Evolutionary conservation across 129 eudicot species (phyloP), one percentile per base, ranked within the genome.

Genomic region (Tanacetum coccineum): DNA sequence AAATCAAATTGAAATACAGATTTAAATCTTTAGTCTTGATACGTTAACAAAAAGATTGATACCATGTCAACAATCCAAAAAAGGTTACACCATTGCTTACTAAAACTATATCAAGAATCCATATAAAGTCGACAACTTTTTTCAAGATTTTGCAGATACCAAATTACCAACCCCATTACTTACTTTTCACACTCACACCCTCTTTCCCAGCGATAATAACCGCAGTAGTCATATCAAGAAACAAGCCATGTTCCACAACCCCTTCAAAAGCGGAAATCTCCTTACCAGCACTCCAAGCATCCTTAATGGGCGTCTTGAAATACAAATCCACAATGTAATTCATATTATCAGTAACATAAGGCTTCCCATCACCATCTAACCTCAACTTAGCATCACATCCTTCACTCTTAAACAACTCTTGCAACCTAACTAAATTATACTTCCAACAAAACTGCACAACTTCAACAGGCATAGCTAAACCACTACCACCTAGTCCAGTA

Each of bases 381-480:
- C 96, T 82, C 71, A 93, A 75, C 46, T 86, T 93, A 0, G 98
- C 98, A 46, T 88, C 98, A 44, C 84, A 80, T 9, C 93, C 95
- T 67, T 83, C 89, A 14, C 72, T 80, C 68, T 83, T 84, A 44
- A 92, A 92, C 72, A 92, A 21, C 13, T 84, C 91, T 48, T 83
- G 82, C 32, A 87, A 71, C 42, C 98, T 75, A 6, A 81, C 79
- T 73, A 86, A 59, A 81, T 88, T 88, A 67, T 88, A 88, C 66
- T 93, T 86, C 98, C 98, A 93, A 65, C 98, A 93, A 73, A 93
- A 93, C 59, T 88, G 96, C 21, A 93, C 98, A 4, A 93, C 98
- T 39, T 93, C 98, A n/a, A 93, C 98, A 11, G 98, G 98, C 98
- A 93, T 93, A 13, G 98, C 98, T 40, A 93, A 73, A 2, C 95